phyloP scores from a whole-genome alignment of 495 filamentous ascomycete genomes.

The Cercophora sp. region DNA sequence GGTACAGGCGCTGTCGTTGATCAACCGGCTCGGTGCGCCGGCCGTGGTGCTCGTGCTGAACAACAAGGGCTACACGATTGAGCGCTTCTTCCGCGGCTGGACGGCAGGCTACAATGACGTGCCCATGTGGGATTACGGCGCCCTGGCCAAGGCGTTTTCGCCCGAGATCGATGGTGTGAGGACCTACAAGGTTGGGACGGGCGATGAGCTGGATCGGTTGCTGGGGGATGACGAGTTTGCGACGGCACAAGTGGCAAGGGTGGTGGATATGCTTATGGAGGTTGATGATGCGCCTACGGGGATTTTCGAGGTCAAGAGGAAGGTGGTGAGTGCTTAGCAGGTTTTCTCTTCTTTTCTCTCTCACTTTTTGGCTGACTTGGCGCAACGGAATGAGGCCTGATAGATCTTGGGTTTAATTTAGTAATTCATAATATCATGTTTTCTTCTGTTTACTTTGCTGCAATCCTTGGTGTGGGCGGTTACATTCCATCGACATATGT shows the following conservation, averaged over 20 bases:
- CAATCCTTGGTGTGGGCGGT: too few species aligned
- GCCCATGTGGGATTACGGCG: constrained; percentile 42
- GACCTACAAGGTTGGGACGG: constrained; percentile 33
- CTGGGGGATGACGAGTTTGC: constrained; percentile 35
- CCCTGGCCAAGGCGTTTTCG: constrained; percentile 36
- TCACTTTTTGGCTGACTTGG: too few species aligned
- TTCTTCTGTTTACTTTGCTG: too few species aligned
- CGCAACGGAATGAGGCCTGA: too few species aligned
- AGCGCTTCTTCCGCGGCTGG: constrained; percentile 48
- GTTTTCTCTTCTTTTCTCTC: not conserved
- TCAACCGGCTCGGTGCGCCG: constrained; percentile 31
- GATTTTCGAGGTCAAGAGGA: constrained; percentile 13
- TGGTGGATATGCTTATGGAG: constrained; percentile 25
- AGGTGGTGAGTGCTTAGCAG: not conserved
- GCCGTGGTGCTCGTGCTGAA: constrained; percentile 45
- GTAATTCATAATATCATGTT: too few species aligned
- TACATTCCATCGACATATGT: too few species aligned
- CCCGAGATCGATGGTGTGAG: constrained; percentile 21
- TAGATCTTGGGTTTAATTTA: too few species aligned
- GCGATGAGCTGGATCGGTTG: constrained; percentile 34
- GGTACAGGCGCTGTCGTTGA: constrained; percentile 34
- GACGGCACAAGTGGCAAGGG: constrained; percentile 34
- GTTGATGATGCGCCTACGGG: constrained; percentile 14
- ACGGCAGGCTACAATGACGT: constrained; percentile 48
- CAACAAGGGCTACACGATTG: constrained; percentile 52